phyloP scores from a whole-genome alignment of 2,329 filamentous ascomycete genomes.

The Fusarium torulosum region DNA sequence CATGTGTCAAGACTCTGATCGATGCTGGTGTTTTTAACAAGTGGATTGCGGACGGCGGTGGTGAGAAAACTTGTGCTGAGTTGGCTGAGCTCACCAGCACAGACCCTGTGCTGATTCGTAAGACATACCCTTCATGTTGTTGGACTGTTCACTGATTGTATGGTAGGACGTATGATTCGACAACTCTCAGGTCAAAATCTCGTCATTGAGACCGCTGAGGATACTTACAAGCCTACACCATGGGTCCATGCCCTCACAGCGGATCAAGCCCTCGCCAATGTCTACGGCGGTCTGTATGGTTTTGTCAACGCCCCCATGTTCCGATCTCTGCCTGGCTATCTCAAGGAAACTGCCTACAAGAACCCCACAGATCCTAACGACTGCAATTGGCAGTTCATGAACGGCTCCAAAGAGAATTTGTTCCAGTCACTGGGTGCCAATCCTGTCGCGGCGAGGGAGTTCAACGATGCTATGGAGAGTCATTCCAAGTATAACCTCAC shows the following conservation, averaged over 20 bases:
- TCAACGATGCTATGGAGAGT: constrained; percentile 55
- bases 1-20: constrained; percentile 54
- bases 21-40: constrained; percentile 54
- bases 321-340: constrained; percentile 49
- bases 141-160: not conserved
- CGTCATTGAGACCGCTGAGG: constrained; percentile 51
- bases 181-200: constrained; percentile 54
- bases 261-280: constrained; percentile 47
- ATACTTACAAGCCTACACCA: constrained; percentile 52
- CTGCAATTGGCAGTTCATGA: constrained; percentile 53
- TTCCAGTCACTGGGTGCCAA: constrained; percentile 52
- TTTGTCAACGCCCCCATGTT: constrained; percentile 52
- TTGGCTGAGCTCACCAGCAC: constrained; percentile 52
- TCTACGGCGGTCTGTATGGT: constrained; percentile 53
- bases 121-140: not conserved
- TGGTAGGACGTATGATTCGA: constrained; percentile 52
- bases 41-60: constrained; percentile 51
- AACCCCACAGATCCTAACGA: constrained; percentile 52
- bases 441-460: constrained; percentile 48
- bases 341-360: constrained; percentile 51
- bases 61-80: constrained; percentile 49
- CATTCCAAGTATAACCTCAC: constrained; percentile 55
- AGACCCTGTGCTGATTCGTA: constrained; percentile 52
- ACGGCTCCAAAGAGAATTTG: constrained; percentile 45
- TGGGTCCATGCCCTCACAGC: constrained; percentile 50